Base-by-base conservation (phyloP, 257 asterid species). In the Verbascum thapsus region DNA sequence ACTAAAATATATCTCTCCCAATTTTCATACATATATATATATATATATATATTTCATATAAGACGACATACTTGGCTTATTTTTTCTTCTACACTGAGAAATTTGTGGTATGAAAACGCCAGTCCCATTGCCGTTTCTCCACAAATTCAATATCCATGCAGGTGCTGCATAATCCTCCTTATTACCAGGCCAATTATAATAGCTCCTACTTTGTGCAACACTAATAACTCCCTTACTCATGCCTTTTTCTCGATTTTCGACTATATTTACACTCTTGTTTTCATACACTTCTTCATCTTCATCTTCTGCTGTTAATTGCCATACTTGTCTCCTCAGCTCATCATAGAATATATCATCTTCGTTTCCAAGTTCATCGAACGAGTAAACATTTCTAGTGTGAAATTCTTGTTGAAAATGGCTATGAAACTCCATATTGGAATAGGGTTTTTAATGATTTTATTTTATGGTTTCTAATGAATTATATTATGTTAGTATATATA, bases 81-180 rank as follows among this genome's bases (percentile, higher is more conserved):
- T 53, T 67, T 74, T 83, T 54, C 73, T 76, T 61, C 72, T 74
- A 8, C 83, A 11, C 17, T 71, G 87, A 22, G 61, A 42, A 37
- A 72, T 68, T 57, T 82, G 96, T 45, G 98, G 98, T 47, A 88
- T 88, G 80, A 88, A 88, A 51, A 91, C 98, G 0, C 98, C 96
- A 0, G 98, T 88, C 6, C 95, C 96, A 53, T 70, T 86, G 0
- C 89, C 94, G 6, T 77, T 55, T 53, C 76, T 79, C 96, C 96
- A 85, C 76, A 79, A 42, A 56, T 78, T 80, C 57, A 68, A 34
- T 8, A 85, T 56, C 90, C 88, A 88, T 1, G 73, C 59, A 3
- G 89, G 95, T 3, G 81, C 77, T 0, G 85, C 76, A 0, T 38
- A 40, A 10, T 60, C 67, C 10, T 53, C 78, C 32, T 65, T 67